These are phyloP conservation scores for Fusarium temperatum DNA, from an alignment of 2,329 filamentous ascomycete genomes.

Conservation along the genomic window DNA sequence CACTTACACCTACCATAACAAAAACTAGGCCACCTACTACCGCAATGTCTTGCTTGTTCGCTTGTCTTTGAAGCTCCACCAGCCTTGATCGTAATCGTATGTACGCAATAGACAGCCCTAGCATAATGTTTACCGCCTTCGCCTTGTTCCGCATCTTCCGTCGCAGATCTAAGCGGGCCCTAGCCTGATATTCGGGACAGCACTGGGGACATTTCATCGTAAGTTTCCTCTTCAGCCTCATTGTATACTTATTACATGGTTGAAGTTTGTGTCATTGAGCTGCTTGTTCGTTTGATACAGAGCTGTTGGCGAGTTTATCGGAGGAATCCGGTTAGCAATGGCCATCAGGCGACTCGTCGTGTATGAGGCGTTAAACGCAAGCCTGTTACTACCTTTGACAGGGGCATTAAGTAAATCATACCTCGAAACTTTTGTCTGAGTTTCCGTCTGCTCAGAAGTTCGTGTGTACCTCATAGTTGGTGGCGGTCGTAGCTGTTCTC, in stretches of 20 bases:
- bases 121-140: conserved; percentile 24
- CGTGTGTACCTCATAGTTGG: background rate
- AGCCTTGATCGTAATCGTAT: conserved; percentile 32
- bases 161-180: conserved; percentile 34
- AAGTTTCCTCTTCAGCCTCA: conserved; percentile 34
- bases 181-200: conserved; percentile 26
- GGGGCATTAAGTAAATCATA: background rate
- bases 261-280: background rate
- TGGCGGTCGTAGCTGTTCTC: background rate
- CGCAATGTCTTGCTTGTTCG: background rate
- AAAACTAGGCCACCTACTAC: conserved; percentile 3
- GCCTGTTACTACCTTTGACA: background rate
- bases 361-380: background rate
- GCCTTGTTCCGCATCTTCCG: conserved; percentile 28
- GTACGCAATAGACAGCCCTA: conserved; percentile 9
- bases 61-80: conserved; percentile 14
- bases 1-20: background rate
- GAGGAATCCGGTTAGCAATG: conserved; percentile 11
- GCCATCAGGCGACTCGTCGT: background rate
- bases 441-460: background rate
- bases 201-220: conserved; percentile 28
- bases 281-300: conserved; percentile 12
- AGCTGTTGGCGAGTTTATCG: conserved; percentile 16
- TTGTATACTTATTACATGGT: background rate
- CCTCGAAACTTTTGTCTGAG: background rate